A percentile compares a stretch with the other conserved stretches of the same genome.
Evolutionary conservation across 305 asterid genomes (phyloP).

Genomic region (Fraxinus ornus): DNA sequence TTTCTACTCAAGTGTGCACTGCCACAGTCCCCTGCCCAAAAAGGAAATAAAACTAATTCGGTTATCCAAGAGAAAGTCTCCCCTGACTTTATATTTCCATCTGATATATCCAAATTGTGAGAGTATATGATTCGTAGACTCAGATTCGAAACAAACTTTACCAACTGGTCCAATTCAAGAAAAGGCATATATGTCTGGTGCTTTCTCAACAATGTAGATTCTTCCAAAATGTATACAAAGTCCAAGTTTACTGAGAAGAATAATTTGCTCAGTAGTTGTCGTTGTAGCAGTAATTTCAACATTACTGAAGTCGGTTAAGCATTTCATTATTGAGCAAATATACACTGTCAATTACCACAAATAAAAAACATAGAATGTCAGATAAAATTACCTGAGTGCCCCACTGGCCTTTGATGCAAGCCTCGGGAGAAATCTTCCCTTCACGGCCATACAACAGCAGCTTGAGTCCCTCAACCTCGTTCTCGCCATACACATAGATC

Average conservation of each 20-base stretch:
- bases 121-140: neutral
- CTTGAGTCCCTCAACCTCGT: conserved; percentile 74
- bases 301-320: conserved; percentile 6
- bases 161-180: neutral
- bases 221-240: neutral
- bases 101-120: neutral
- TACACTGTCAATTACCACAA: neutral
- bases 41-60: neutral
- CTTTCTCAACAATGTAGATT: neutral
- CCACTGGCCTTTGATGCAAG: conserved; percentile 94
- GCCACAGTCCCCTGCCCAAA: neutral
- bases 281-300: neutral
- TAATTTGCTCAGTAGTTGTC: neutral
- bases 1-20: neutral
- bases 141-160: neutral
- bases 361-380: neutral
- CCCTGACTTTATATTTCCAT: neutral
- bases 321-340: neutral
- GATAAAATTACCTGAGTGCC: conserved; percentile 67
- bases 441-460: conserved; percentile 78
- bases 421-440: conserved; percentile 61
- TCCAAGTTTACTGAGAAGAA: neutral
- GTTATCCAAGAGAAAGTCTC: neutral
- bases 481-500: conserved; percentile 84
- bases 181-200: neutral